A percentile compares a stretch with the other conserved stretches of the same genome.
Evolutionary conservation across 2,329 filamentous ascomycete genomes (phyloP).

Genomic region (Trichophyton equinum): DNA sequence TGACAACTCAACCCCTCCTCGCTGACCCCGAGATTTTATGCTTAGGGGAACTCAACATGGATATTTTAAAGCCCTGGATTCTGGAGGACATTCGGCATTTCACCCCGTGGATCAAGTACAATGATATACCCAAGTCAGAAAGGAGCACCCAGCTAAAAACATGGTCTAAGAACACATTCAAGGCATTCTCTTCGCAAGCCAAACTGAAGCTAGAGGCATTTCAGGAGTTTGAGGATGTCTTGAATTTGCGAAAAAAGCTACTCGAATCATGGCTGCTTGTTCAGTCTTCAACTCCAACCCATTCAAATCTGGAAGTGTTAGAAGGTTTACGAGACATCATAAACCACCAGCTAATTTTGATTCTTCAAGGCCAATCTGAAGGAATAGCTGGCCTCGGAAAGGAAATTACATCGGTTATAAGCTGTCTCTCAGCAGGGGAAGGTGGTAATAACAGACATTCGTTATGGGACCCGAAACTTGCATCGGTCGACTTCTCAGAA

Average conservation of each 20-base stretch:
- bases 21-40: slow-evolving; percentile 54
- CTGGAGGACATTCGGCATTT: slow-evolving; percentile 72
- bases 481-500: slow-evolving; percentile 52
- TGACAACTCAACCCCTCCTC: slow-evolving; percentile 61
- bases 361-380: slow-evolving; percentile 51
- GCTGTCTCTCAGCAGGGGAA: slow-evolving; percentile 42
- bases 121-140: slow-evolving; percentile 53
- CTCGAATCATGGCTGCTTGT: slow-evolving; percentile 62
- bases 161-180: slow-evolving; percentile 53
- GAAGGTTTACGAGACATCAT: slow-evolving; percentile 55
- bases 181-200: slow-evolving; percentile 50
- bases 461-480: slow-evolving; percentile 56
- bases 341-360: slow-evolving; percentile 52
- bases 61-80: slow-evolving; percentile 68
- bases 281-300: slow-evolving; percentile 47
- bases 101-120: slow-evolving; percentile 74
- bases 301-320: slow-evolving; percentile 49
- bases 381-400: slow-evolving; percentile 54
- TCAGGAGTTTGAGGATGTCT: slow-evolving; percentile 54
- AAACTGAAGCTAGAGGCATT: slow-evolving; percentile 47
- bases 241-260: slow-evolving; percentile 56
- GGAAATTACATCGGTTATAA: slow-evolving; percentile 50
- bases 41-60: slow-evolving; percentile 60
- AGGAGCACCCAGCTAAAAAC: slow-evolving; percentile 47
- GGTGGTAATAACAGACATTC: slow-evolving; percentile 18